phyloP scores from a whole-genome alignment of 2,329 filamentous ascomycete genomes.

The Fusarium guadeloupense region DNA sequence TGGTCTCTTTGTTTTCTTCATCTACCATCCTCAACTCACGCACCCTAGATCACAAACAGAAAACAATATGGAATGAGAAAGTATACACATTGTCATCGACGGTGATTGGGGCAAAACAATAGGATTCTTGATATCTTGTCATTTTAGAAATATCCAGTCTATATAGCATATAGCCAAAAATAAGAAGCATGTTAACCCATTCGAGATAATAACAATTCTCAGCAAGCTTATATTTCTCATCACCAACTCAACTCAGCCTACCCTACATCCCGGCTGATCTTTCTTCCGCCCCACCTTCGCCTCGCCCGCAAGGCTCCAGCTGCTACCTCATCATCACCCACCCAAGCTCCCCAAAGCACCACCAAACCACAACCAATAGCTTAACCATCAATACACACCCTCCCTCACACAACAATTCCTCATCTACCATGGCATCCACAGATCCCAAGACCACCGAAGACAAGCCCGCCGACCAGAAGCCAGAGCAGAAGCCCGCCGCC shows the following conservation, averaged over 20 bases:
- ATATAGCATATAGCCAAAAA: no score
- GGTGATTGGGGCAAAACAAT: no score
- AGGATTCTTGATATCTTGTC: no score
- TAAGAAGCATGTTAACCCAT: no score
- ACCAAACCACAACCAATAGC: neutral
- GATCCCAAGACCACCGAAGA: slow-evolving; percentile 42
- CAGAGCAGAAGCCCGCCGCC: slow-evolving; percentile 58
- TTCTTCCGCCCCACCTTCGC: slow-evolving; percentile 31
- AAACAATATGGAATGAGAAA: no score
- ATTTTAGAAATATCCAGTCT: no score
- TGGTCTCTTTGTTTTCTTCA: no score
- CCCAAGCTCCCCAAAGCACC: slow-evolving; percentile 9
- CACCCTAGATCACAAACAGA: no score
- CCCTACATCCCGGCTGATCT: slow-evolving; percentile 2
- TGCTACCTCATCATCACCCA: slow-evolving; percentile 28
- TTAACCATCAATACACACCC: neutral
- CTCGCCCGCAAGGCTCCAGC: slow-evolving; percentile 33
- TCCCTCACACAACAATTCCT: neutral
- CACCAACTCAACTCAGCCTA: neutral
- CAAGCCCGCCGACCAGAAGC: slow-evolving; percentile 40
- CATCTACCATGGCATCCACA: slow-evolving; percentile 35
- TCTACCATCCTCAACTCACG: no score
- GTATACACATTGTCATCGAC: no score
- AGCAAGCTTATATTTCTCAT: no score
- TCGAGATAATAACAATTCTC: neutral